Evolutionary conservation across 2,329 filamentous ascomycete genomes (phyloP).

Genomic region (Pyrenophora graminea): DNA sequence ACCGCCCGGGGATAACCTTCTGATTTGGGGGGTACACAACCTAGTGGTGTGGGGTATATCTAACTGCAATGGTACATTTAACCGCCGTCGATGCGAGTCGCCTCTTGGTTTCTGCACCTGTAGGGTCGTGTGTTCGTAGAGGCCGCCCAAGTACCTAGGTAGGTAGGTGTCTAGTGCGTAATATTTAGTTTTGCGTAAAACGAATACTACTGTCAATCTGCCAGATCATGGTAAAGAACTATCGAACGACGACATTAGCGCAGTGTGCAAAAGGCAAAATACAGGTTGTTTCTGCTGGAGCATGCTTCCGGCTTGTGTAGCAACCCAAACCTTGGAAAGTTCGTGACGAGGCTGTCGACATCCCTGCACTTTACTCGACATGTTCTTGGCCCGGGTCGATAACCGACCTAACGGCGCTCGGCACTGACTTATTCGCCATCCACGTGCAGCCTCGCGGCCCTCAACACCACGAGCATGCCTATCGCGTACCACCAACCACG

Average conservation of each 20-base stretch:
- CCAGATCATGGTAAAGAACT: too few species aligned
- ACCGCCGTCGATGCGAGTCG: too few species aligned
- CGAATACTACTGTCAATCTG: too few species aligned
- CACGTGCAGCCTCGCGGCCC: slow-evolving; percentile 2
- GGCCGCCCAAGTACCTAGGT: too few species aligned
- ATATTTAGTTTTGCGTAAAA: too few species aligned
- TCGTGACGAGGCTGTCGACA: background rate
- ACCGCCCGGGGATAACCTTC: too few species aligned
- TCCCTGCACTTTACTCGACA: background rate
- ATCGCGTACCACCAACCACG: slow-evolving; percentile 2
- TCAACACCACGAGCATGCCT: slow-evolving; percentile 11
- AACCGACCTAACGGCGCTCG: slow-evolving; percentile 1
- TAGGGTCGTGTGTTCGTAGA: too few species aligned
- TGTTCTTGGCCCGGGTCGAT: slow-evolving; percentile 1
- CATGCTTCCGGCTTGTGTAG: background rate
- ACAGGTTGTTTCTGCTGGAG: background rate
- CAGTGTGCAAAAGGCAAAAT: background rate
- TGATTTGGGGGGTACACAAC: too few species aligned
- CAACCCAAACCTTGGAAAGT: background rate
- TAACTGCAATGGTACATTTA: too few species aligned
- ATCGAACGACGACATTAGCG: background rate
- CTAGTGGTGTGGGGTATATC: too few species aligned
- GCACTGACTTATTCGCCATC: slow-evolving; percentile 9
- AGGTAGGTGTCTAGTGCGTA: too few species aligned
- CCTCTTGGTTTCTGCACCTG: too few species aligned